Evolutionary conservation across 2,329 filamentous ascomycete species (phyloP).

Genomic region (Venturia oleaginea): DNA sequence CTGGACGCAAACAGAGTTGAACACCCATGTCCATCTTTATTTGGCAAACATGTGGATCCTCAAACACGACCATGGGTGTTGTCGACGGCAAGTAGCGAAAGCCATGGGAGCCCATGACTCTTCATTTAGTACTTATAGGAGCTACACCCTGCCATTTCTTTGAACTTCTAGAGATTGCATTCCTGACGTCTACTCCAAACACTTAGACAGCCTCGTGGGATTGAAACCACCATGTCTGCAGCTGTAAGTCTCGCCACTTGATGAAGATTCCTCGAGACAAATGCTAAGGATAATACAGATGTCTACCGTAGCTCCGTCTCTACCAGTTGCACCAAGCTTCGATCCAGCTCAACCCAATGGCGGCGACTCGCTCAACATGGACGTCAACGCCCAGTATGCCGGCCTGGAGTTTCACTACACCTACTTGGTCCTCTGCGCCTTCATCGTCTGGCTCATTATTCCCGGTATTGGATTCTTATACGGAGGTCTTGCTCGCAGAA

Average conservation of each 20-base stretch:
- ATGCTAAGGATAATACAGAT: background rate
- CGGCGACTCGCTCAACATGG: constrained; percentile 43
- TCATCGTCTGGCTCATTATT: constrained; percentile 50
- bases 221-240: background rate
- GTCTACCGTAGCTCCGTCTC: background rate
- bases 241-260: background rate
- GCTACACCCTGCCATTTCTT: background rate
- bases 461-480: constrained; percentile 58
- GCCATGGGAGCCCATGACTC: background rate
- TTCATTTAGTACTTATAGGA: background rate
- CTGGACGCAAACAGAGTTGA: background rate
- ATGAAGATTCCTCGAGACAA: background rate
- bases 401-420: constrained; percentile 54
- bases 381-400: constrained; percentile 50
- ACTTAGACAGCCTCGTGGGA: background rate
- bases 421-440: constrained; percentile 41
- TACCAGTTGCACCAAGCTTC: constrained; percentile 25
- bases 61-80: background rate
- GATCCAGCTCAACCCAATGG: constrained; percentile 40
- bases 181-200: background rate
- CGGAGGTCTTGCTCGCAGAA: constrained; percentile 52
- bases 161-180: background rate
- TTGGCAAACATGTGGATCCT: background rate
- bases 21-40: background rate
- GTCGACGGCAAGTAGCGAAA: background rate